Percentiles rank a stretch among this genome's conserved stretches.
Evolutionary conservation across 139 green algal species (phyloP).

Genomic region (Mychonastes homosphaera): DNA sequence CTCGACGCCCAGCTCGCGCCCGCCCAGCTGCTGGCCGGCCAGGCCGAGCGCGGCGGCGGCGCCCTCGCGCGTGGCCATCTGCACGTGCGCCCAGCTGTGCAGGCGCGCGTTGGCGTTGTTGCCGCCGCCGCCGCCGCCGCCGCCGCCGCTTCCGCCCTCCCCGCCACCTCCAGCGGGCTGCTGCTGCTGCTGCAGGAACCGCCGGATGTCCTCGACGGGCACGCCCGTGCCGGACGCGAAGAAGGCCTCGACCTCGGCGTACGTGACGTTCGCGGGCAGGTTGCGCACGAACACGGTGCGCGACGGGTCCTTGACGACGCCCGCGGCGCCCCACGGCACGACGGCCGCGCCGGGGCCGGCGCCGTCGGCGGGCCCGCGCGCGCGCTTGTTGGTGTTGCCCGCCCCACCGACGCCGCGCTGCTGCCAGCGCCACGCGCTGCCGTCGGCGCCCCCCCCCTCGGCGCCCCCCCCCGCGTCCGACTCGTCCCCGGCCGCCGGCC

Average conservation of each 20-base stretch:
- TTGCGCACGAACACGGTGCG: constrained; percentile 64
- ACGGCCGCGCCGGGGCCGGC: constrained; percentile 11
- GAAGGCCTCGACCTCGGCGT: constrained; percentile 54
- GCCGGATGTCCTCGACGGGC: constrained; percentile 16
- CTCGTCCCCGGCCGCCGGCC: background rate
- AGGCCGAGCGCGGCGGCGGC: constrained; percentile 43
- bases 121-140: background rate
- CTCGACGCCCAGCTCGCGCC: constrained; percentile 44
- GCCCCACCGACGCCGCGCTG: background rate
- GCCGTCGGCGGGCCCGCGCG: background rate
- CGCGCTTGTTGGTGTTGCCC: constrained; percentile 22
- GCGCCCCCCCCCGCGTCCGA: background rate
- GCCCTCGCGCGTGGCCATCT: constrained; percentile 44
- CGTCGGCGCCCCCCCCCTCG: background rate
- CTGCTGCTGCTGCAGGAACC: constrained; percentile 3
- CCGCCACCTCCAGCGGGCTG: background rate
- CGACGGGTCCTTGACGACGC: constrained; percentile 47
- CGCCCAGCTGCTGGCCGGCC: constrained; percentile 41
- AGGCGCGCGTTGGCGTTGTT: constrained; percentile 30
- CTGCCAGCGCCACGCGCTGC: background rate
- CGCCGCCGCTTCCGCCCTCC: background rate
- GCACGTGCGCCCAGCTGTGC: constrained; percentile 45
- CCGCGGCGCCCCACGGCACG: constrained; percentile 20
- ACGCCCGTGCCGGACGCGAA: constrained; percentile 45
- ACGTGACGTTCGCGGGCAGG: constrained; percentile 49